Evolutionary conservation across 441 rosid genomes (phyloP).

Genomic region (Brassica hybrid): DNA sequence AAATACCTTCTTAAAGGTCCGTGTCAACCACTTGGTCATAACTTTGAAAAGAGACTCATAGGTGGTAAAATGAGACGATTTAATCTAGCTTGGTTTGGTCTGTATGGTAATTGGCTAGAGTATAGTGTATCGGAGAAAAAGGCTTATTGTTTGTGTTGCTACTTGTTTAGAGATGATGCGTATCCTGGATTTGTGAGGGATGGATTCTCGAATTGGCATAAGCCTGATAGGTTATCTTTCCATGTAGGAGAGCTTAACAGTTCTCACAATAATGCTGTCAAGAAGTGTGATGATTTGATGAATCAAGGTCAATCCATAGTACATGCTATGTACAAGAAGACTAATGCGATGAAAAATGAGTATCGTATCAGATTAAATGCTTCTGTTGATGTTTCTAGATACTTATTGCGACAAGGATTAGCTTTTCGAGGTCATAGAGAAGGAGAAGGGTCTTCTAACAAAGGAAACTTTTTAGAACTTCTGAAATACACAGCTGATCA

Average conservation of each 20-base stretch:
- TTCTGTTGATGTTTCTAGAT: too few species aligned
- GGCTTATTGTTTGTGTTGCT: neutral
- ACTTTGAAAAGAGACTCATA: neutral
- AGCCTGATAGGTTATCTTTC: neutral
- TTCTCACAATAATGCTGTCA: neutral
- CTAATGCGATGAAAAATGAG: too few species aligned
- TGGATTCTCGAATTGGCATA: neutral
- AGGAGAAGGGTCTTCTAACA: too few species aligned
- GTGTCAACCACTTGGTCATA: neutral
- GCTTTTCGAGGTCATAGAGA: too few species aligned
- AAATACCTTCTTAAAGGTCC: neutral
- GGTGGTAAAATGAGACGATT: neutral
- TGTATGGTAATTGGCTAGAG: neutral
- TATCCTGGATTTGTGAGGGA: neutral
- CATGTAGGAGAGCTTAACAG: neutral
- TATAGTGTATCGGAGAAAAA: neutral
- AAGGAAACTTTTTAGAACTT: neutral
- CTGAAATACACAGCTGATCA: neutral
- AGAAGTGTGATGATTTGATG: neutral
- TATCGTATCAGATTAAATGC: too few species aligned
- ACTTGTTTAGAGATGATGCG: neutral
- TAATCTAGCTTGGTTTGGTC: neutral
- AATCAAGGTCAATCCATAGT: too few species aligned
- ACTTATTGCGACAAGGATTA: too few species aligned
- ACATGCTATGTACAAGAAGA: too few species aligned